Base-by-base conservation (phyloP, 495 filamentous ascomycete genomes). In the Trichoderma asperelloides region DNA sequence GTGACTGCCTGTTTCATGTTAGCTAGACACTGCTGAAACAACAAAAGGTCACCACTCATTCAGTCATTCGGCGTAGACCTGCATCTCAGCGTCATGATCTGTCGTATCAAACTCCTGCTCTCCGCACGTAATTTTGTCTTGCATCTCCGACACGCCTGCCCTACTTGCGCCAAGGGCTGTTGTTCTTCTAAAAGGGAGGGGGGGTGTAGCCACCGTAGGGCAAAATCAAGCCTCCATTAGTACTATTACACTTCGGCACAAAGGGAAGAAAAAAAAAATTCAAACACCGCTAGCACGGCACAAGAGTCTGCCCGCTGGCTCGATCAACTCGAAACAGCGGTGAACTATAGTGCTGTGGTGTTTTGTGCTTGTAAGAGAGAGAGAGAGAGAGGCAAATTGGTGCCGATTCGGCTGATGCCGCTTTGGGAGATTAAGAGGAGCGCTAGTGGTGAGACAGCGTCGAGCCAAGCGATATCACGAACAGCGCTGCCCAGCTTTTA, bases 261-360 rank as follows among this genome's bases (percentile, higher is more conserved):
- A 47, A 47, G 18, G 2, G 43, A 47, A 55, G 18, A 12, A n/a
- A 25, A n/a, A 55, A 55, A 25, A 55, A 55, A 23, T 12, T 15
- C 33, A 37, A 7, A 37, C 9, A 37, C 33, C 33, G 16, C 3
- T 30, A 27, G 9, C 2, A 60, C 23, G 55, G 55, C 55, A 60
- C 55, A 16, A 28, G 4, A 60, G 30, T 60, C 55, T 60, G 55
- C 55, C 55, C 55, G 55, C 55, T 28, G 21, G 55, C 55, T 60
- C 55, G 55, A 60, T 60, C 27, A 60, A 60, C 27, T 60, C 55
- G 55, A 60, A 60, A 60, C 55, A 25, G 55, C 55, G 55, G 55
- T 60, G 55, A 30, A 60, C n/a, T 51, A 8, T n/a, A 37, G 47
- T 51, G 18, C 47, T 51, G 47, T 9, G 21, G 47, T n/a, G 0